These are phyloP conservation scores for Neofusicoccum ribis DNA, from an alignment of 2,329 filamentous ascomycete genomes.

Conservation along the genomic window DNA sequence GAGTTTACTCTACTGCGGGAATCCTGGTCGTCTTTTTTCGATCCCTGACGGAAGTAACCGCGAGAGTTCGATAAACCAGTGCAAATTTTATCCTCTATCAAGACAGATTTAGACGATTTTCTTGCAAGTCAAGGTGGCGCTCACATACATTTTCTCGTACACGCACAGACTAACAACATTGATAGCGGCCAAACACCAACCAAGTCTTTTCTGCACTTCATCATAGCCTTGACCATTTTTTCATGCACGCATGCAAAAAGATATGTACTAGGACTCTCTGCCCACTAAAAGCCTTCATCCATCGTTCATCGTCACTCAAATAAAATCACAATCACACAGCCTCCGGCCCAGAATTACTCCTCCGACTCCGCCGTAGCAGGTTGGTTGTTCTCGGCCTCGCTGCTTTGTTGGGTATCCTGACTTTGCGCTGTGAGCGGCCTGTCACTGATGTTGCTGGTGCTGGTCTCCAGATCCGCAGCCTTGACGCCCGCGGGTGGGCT, in stretches of 20 bases:
- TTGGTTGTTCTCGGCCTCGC: conserved; percentile 7
- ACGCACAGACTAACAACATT: neutral
- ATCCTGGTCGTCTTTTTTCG: no score
- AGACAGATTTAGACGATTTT: no score
- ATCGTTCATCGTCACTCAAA: neutral
- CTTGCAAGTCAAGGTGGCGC: no score
- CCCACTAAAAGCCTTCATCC: neutral
- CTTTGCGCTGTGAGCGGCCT: conserved; percentile 18
- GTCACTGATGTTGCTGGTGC: conserved; percentile 8
- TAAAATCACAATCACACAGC: neutral
- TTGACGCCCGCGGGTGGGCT: conserved; percentile 39
- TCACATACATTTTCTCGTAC: no score
- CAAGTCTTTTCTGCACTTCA: neutral
- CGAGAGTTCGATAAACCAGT: no score
- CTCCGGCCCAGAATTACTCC: neutral
- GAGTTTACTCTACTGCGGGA: no score
- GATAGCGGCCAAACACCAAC: neutral
- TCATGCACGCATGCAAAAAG: neutral
- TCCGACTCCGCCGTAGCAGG: conserved; percentile 13
- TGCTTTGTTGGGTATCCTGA: conserved; percentile 19
- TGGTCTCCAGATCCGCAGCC: conserved; percentile 28
- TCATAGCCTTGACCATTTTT: neutral
- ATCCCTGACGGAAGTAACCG: no score
- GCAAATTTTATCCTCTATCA: neutral
- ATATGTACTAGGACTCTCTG: neutral